Base-by-base conservation (phyloP, 352 stramenopile species). In the Pythium diclinum region DNA sequence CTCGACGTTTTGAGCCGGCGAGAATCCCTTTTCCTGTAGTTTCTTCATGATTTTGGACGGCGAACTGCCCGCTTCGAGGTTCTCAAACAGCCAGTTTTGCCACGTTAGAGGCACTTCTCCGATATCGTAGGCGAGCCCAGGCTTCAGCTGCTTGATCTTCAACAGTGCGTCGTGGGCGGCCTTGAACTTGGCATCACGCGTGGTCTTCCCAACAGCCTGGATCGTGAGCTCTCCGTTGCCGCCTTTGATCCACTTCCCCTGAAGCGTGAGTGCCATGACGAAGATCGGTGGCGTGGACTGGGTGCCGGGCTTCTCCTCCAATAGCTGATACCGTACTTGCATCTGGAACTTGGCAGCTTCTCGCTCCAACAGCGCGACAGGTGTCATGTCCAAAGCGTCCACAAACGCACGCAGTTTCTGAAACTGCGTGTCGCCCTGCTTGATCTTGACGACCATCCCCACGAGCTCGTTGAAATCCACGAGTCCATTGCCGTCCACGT, bases 111-210 rank as follows among this genome's bases (percentile, higher is more conserved):
- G 84, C 25, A 93, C 49, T n/a, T 79, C 58, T 1, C 84, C 82
- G 0, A 70, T 63, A 3, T 86, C 75, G 34, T 71, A 79, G 7
- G 80, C 79, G 21, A 90, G 70, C 13, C 84, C 81, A 10, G 84
- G 82, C 57, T 88, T 81, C 9, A 91, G 68, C 52, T 82, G 83
- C 40, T 80, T 76, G 19, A 91, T 71, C 44, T 72, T 76, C 25
- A 77, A 68, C 16, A 92, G 51, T 13, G 70, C 84, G 28, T 73
- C 71, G 55, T 91, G 77, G 1, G 82, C 84, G 40, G 72, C 82
- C 53, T 81, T 81, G 68, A 89, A 87, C 55, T 93, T 93, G 56
- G 84, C 82, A 52, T 93, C 82, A 58, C 79, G 79, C 1, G 80
- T 88, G 3, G 76, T 85, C 56, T 75, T 82, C 0, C 82, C 82